Evolutionary conservation across 768 basidiomycete genomes (phyloP).

Genomic region (Cystofilobasidium macerans): DNA sequence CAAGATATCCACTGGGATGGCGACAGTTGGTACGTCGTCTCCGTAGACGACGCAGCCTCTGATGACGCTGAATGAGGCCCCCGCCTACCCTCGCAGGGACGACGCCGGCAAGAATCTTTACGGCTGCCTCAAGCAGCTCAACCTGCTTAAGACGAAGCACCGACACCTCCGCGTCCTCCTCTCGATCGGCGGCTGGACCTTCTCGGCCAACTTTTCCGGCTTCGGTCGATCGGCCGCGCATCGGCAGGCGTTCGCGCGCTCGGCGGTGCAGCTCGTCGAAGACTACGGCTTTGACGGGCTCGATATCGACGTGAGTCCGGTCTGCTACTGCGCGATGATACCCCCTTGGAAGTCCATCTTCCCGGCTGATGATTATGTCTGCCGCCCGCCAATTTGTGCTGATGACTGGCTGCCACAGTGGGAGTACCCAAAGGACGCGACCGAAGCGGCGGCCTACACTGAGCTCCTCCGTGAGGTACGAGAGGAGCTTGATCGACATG

Average conservation of each 20-base stretch:
- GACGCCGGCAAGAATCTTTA: constrained; percentile 82
- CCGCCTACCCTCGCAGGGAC: constrained; percentile 42
- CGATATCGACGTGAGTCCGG: constrained; percentile 61
- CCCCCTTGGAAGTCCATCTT: too few relatives aligned
- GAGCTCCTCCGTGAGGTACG: constrained; percentile 68
- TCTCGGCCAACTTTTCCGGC: constrained; percentile 72
- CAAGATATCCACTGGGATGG: constrained; percentile 92
- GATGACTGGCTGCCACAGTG: constrained; percentile 38
- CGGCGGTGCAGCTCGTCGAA: constrained; percentile 67
- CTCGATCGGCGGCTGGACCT: constrained; percentile 61
- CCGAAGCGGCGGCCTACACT: constrained; percentile 72
- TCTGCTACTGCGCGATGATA: neutral
- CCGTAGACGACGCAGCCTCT: too few relatives aligned
- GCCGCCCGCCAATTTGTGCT: too few relatives aligned
- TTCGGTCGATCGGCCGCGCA: constrained; percentile 54
- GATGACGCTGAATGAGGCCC: too few relatives aligned
- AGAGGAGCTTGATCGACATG: constrained; percentile 61
- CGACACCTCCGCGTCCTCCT: constrained; percentile 52
- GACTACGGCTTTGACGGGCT: constrained; percentile 87
- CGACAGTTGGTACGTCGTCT: constrained; percentile 54
- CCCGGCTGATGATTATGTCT: too few relatives aligned
- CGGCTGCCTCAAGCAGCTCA: constrained; percentile 66
- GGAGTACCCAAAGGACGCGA: constrained; percentile 73
- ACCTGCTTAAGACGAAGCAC: constrained; percentile 74
- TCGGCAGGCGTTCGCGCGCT: constrained; percentile 67